Evolutionary conservation across 2,329 filamentous ascomycete species (phyloP).

Genomic region (Amesomyces nigricolor): DNA sequence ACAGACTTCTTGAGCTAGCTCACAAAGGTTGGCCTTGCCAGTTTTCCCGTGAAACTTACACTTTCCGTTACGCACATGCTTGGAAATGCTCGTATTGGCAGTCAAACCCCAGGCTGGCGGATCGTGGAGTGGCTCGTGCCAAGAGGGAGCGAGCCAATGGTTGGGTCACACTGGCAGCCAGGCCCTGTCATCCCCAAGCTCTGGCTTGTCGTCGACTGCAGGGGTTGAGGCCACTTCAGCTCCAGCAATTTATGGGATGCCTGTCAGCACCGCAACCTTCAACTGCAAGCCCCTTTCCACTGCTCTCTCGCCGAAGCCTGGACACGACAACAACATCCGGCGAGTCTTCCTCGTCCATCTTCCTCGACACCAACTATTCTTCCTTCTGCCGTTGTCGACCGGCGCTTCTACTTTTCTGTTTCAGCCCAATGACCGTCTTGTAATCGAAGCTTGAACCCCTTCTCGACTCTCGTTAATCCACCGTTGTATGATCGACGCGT

Average conservation of each 20-base stretch:
- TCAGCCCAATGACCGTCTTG: slow-evolving; percentile 30
- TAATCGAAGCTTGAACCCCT: slow-evolving; percentile 37
- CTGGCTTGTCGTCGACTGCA: not conserved
- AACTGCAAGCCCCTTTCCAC: slow-evolving; percentile 22
- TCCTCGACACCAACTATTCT: slow-evolving; percentile 7
- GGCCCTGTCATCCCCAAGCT: not conserved
- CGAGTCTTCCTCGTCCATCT: slow-evolving; percentile 13
- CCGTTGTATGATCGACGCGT: slow-evolving; percentile 20
- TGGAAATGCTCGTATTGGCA: slow-evolving; percentile 1
- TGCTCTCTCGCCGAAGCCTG: slow-evolving; percentile 15
- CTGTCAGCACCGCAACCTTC: slow-evolving; percentile 15
- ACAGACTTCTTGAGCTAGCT: too few species aligned
- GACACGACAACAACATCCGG: slow-evolving; percentile 12
- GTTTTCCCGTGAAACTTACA: not conserved
- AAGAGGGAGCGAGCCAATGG: not conserved
- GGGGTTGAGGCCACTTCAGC: slow-evolving; percentile 26
- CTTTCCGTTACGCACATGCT: not conserved
- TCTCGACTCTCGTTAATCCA: slow-evolving; percentile 39
- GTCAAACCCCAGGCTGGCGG: not conserved
- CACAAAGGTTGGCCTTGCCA: too few species aligned
- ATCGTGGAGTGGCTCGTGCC: not conserved
- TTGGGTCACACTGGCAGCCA: not conserved
- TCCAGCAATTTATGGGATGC: slow-evolving; percentile 23
- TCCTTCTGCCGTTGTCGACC: slow-evolving; percentile 17
- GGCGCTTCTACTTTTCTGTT: slow-evolving; percentile 20